These are phyloP conservation scores for Xylaria sp. DNA, from an alignment of 2,329 filamentous ascomycete genomes.

Conservation along the genomic window DNA sequence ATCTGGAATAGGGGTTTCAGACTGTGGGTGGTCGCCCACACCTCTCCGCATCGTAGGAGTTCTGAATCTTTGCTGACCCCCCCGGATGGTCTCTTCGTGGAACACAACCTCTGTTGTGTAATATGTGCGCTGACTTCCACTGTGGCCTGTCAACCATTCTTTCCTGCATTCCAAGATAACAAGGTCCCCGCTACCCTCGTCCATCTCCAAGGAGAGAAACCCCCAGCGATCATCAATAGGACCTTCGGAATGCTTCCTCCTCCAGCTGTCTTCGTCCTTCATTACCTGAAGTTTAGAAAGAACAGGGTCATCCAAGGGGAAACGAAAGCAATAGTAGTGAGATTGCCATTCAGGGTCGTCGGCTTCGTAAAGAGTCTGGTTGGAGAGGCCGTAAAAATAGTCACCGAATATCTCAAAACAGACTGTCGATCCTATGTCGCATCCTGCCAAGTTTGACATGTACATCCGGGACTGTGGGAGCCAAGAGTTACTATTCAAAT, in stretches of 20 bases:
- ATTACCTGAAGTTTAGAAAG: conserved; percentile 53
- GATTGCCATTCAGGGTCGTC: conserved; percentile 74
- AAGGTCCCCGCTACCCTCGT: conserved; percentile 67
- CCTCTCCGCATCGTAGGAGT: conserved; percentile 46
- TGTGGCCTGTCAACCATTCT: conserved; percentile 68
- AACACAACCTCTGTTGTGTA: conserved; percentile 69
- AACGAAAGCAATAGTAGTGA: conserved; percentile 74
- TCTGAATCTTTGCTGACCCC: conserved; percentile 14
- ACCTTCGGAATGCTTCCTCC: conserved; percentile 74
- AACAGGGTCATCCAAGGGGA: conserved; percentile 63
- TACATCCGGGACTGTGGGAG: conserved; percentile 56
- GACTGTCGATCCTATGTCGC: conserved; percentile 73
- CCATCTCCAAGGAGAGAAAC: conserved; percentile 68
- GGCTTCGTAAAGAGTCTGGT: conserved; percentile 68
- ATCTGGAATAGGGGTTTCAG: conserved; percentile 4
- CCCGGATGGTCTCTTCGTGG: conserved; percentile 33
- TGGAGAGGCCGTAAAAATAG: conserved; percentile 77
- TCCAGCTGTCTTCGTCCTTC: conserved; percentile 65
- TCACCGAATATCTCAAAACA: conserved; percentile 76
- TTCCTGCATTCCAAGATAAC: conserved; percentile 74
- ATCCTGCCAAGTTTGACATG: conserved; percentile 68
- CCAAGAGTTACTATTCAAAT: conserved; percentile 56
- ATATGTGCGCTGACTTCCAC: conserved; percentile 70
- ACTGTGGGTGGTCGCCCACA: conserved; percentile 44
- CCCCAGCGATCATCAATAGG: conserved; percentile 80